Base-by-base conservation (phyloP, 2,329 filamentous ascomycete species). In the Whalleya microplaca region DNA sequence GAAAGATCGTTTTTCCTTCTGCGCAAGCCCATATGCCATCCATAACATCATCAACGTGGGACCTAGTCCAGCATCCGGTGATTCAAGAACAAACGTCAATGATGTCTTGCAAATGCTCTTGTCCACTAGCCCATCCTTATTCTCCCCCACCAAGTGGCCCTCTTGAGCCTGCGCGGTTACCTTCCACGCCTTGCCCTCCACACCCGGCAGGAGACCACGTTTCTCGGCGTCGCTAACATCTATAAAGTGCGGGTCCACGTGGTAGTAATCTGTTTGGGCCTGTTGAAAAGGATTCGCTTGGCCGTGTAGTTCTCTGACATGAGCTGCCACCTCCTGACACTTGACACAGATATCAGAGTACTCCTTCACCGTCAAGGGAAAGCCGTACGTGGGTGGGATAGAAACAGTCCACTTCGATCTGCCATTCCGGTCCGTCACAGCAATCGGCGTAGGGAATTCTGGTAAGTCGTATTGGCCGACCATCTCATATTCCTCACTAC, bases 21-120 rank as follows among this genome's bases (percentile, higher is more conserved):
- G 80, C 2, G 92, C 91, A 51, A 96, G 75, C 2, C 90, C 90
- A 69, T 95, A 96, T 21, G 91, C 88, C 66, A 89, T 88, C 91
- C 92, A 96, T 53, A 96, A 71, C 68, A 87, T 83, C 82, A 96
- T 86, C 56, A 96, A 73, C 1, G 88, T 86, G 62, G 85, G 86
- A 5, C 92, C 92, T 9, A 96, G 78, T 2, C 92, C 92, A 2
- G 90, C 90, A 66, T 94, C 87, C 2, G 82, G 74, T 7, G 86
- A 82, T 69, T 94, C 90, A 66, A 96, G 79, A 1, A 92, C 83
- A 70, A 89, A 95, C 0, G 90, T 96, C 74, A 96, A 77, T 56
- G 84, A 90, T 62, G 74, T 85, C 45, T 85, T 78, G 75, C 92
- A 96, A 16, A 88, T 75, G 9, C 84, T 78, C 54, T 77, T 76